Conservation (phyloP, 805 yeast genomes). For the Tetrapisispora phaffii region DNA sequence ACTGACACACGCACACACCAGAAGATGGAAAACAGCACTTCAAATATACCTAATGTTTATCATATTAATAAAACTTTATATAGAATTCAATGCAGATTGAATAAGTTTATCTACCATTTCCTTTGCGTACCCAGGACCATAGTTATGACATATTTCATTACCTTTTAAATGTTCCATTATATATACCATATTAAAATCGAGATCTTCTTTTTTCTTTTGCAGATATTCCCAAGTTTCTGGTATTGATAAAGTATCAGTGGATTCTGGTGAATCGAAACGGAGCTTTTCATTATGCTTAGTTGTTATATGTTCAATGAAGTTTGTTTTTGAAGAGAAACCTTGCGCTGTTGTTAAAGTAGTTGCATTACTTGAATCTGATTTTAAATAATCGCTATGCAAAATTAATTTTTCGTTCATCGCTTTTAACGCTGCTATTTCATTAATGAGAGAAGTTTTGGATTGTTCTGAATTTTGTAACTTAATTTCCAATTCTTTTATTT, state of each 20-base stretch:
- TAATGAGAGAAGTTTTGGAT: conserved; percentile 42
- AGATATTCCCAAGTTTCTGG: conserved; percentile 82
- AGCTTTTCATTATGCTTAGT: neutral
- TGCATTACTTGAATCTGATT: neutral
- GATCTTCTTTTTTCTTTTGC: conserved; percentile 35
- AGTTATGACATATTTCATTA: conserved; percentile 66
- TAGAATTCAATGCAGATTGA: neutral
- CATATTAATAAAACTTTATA: neutral
- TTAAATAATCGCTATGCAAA: conserved; percentile 5
- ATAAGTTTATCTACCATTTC: conserved; percentile 14
- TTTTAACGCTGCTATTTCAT: conserved; percentile 44
- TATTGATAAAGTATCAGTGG: conserved; percentile 49
- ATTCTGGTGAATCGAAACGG: conserved; percentile 15
- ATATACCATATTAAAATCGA: conserved; percentile 40
- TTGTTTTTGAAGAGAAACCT: conserved; percentile 26
- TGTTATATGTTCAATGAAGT: conserved; percentile 17
- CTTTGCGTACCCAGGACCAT: conserved; percentile 38
- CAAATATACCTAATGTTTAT: neutral
- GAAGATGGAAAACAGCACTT: neutral
- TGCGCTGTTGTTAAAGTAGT: neutral
- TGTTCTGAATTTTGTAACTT: conserved; percentile 49
- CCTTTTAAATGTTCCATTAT: conserved; percentile 57
- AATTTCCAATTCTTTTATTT: conserved; percentile 54
- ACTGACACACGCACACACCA: no score
- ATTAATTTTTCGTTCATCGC: conserved; percentile 45